Evolutionary conservation across 495 filamentous ascomycete species (phyloP), one percentile per base, ranked within the genome.

Genomic region (Stereocaulon alpinum): DNA sequence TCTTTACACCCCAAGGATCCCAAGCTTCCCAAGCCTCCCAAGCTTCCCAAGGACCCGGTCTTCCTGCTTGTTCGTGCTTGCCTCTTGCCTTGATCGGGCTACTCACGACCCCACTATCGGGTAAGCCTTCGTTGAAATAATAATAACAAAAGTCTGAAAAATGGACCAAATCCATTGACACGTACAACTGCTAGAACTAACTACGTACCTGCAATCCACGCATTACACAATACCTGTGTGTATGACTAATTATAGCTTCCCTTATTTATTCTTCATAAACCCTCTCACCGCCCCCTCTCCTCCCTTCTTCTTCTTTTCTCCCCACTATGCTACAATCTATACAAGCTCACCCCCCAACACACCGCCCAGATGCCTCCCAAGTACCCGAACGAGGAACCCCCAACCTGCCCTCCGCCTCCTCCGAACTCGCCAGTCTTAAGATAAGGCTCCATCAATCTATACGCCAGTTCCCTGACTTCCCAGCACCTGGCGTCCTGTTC

Each of bases 351-450:
- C 60, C 65, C 59, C 60, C 69, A 17, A 56, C 61, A 41, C 58
- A 67, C 44, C 57, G 61, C 66, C 71, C 69, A 65, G 67, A 77
- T 77, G 73, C 76, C 72, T 60, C 63, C 60, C 60, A 58, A 58
- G 37, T 48, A 53, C 47, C 70, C 72, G 74, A 59, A 68, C 61
- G 55, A 68, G 56, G 55, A 67, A 59, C 73, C 81, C 73, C 70
- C 81, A 73, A 42, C 80, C 74, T 63, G 79, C 74, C 70, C 81
- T 81, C 58, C 64, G 18, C 64, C 64, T 30, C 87, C 87, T 53
- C 87, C 85, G 80, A 91, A 91, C 86, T 93, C 88, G 76, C 89
- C 89, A 74, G 83, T 91, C 84, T 89, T 86, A 89, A 89, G 82
- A 81, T 89, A 86, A 87, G 70, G 62, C 80, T 89, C 63, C 78